These are phyloP conservation scores for Dendrocalamus sinicus DNA, from an alignment of 176 grass and related monocot genomes.

Conservation along the genomic window DNA sequence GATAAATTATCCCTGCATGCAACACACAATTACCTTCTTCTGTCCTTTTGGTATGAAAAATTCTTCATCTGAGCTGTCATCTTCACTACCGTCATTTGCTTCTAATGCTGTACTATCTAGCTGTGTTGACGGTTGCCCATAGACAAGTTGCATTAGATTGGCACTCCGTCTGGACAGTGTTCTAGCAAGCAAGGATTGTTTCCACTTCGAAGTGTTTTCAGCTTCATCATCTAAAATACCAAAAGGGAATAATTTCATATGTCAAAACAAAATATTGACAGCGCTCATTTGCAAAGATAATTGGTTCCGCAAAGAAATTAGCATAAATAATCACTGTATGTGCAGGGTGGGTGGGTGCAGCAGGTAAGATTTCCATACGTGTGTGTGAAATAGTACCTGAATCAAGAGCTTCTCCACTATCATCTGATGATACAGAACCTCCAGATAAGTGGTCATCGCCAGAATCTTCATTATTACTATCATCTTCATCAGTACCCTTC, in stretches of 20 bases:
- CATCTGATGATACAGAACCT: constrained; percentile 66
- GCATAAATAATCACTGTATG: neutral
- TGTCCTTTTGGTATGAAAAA: constrained; percentile 85
- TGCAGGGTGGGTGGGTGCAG: neutral
- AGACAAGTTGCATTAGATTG: constrained; percentile 90
- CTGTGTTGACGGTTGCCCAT: constrained; percentile 57
- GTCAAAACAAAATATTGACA: constrained; percentile 12
- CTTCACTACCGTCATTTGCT: constrained; percentile 49
- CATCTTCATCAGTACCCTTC: constrained; percentile 67
- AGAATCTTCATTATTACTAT: constrained; percentile 50
- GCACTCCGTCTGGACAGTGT: constrained; percentile 60
- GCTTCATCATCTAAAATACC: constrained; percentile 55
- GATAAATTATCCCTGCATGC: constrained; percentile 19
- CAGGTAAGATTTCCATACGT: neutral
- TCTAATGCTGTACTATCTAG: constrained; percentile 22
- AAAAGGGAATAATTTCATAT: constrained; percentile 36
- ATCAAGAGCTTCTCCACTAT: constrained; percentile 52
- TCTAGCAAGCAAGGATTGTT: constrained; percentile 73
- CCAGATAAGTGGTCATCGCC: constrained; percentile 60
- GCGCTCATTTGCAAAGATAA: neutral
- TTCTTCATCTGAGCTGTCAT: constrained; percentile 70
- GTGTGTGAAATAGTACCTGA: constrained; percentile 58
- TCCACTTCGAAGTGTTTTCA: constrained; percentile 86
- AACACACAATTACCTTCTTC: constrained; percentile 51
- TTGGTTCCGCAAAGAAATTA: constrained; percentile 36